Evolutionary conservation across 805 yeast species (phyloP).

Genomic region (Starmerella vitae): DNA sequence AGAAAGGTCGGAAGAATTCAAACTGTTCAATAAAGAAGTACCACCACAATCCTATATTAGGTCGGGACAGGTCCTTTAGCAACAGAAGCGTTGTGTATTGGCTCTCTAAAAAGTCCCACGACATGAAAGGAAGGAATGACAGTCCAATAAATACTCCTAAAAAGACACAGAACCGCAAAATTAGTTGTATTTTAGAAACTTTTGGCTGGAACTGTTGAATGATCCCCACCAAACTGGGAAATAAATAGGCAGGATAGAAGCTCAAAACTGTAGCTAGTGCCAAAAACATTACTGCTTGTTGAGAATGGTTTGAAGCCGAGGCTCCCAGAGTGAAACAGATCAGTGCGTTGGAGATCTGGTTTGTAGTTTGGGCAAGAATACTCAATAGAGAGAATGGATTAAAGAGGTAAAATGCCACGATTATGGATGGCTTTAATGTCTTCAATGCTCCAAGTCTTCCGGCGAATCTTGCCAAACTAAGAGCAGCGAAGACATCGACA

Average conservation of each 20-base stretch:
- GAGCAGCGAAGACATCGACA: slow-evolving; percentile 47
- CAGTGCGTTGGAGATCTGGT: slow-evolving; percentile 45
- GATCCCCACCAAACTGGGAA: slow-evolving; percentile 41
- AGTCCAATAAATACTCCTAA: slow-evolving; percentile 16
- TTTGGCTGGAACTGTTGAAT: not conserved
- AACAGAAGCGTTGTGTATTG: slow-evolving; percentile 41
- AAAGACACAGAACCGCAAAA: slow-evolving; percentile 12
- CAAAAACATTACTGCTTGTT: slow-evolving; percentile 38
- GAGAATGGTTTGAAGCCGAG: slow-evolving; percentile 31
- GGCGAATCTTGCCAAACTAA: slow-evolving; percentile 39
- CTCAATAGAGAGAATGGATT: slow-evolving; percentile 71
- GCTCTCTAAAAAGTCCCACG: slow-evolving; percentile 35
- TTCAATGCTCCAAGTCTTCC: slow-evolving; percentile 10
- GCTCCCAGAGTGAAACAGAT: slow-evolving; percentile 37
- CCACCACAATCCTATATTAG: slow-evolving; percentile 98
- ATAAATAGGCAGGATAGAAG: slow-evolving; percentile 45
- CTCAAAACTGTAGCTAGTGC: slow-evolving; percentile 54
- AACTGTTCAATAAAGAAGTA: slow-evolving; percentile 93
- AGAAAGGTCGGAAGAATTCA: slow-evolving; percentile 73
- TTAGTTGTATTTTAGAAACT: slow-evolving; percentile 7
- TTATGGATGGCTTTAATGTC: slow-evolving; percentile 31
- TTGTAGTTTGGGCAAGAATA: slow-evolving; percentile 55
- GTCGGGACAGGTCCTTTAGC: slow-evolving; percentile 54
- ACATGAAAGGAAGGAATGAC: slow-evolving; percentile 22
- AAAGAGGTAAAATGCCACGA: slow-evolving; percentile 54